Evolutionary conservation across 176 grass and related monocot genomes (phyloP), one percentile per base, ranked within the genome.

Genomic region (Oropetium thomaeum): DNA sequence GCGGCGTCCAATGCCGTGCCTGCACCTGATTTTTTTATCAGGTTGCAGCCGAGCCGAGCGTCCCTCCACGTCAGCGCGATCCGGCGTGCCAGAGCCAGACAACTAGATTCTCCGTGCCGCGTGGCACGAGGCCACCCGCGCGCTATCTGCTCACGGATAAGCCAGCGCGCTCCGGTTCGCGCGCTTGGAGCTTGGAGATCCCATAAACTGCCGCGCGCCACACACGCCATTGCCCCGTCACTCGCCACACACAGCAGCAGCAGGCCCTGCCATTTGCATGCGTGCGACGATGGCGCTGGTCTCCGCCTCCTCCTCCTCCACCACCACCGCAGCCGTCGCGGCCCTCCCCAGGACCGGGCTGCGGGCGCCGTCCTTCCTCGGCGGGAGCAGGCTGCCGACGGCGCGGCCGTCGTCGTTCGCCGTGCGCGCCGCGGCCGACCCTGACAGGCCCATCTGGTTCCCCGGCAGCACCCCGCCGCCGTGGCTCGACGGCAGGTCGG

Each of bases 401-500:
- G 65, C 81, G 58, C 82, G 91, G 51, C 27, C 79, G 49, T 75
- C 79, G 49, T 75, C 87, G 2, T 83, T 99, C 60, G 74, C 85
- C 27, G 91, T 95, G 45, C 52, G 81, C 25, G 91, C 96, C 33
- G 87, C 78, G 7, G 87, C 76, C 0, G 74, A 77, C 1, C 39
- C 89, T 30, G 76, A 95, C 54, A 88, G 96, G 70, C 91, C 96
- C 37, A 73, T 99, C 82, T 99, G 96, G 96, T 99, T 99, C 84
- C 91, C 91, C 7, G 96, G 96, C 45, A 99, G 96, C 91, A 94
- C 85, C 75, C 91, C 96, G 79, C 96, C 96, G 1, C 79, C 89
- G 81, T 95, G 96, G 96, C 91, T 99, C 64, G 91, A 95, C 38
- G 96, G 96, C 81, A 97, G 94, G 94, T 93, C 66, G 4, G 71